Evolutionary conservation across 2,329 filamentous ascomycete species (phyloP), one percentile per base, ranked within the genome.

Genomic region (Biscogniauxia marginata): DNA sequence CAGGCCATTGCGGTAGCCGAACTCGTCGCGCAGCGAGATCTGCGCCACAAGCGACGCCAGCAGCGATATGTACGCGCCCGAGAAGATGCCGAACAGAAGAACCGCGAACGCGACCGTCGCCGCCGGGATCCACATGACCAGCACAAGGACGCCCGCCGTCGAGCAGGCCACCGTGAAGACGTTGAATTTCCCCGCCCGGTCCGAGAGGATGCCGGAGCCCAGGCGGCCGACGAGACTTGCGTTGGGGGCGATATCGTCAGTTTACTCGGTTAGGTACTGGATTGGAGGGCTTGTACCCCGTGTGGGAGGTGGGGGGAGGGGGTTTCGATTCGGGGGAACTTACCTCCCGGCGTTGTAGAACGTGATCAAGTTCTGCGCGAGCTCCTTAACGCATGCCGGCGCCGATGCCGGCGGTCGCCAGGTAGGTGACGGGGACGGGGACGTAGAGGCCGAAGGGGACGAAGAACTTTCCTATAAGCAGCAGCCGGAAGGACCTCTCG

Each of bases 1-100:
- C 0, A 76, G 75, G 0, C 83, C 83, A 1, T 76, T 79, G 7
- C 83, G 73, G 3, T 81, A 74, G 1, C 83, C 83, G 11, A 85
- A 77, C 63, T 83, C 75, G 1, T 74, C 70, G 49, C 82, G 72
- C 45, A 82, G 79, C 0, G 77, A 79, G 54, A 84, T 81, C 58
- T 84, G 79, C 2, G 63, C 62, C n/a, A 68, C 55, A 11, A 65
- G 56, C 21, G 63, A 61, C 18, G 63, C 60, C 11, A 61, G 59
- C 5, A 70, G 59, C 13, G 65, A 63, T 25, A 69, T 59, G 50
- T 64, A 67, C 19, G 65, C 66, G 19, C 67, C 67, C 0, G 66
- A 67, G 45, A 59, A 59, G 57, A 69, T 64, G 22, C 67, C 67
- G 55, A 64, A 69, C n/a, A 68, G 53, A 7, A 68, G 53, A 7